Evolutionary conservation across 805 yeast species (phyloP).

Genomic region (Isabelozyma heimii): DNA sequence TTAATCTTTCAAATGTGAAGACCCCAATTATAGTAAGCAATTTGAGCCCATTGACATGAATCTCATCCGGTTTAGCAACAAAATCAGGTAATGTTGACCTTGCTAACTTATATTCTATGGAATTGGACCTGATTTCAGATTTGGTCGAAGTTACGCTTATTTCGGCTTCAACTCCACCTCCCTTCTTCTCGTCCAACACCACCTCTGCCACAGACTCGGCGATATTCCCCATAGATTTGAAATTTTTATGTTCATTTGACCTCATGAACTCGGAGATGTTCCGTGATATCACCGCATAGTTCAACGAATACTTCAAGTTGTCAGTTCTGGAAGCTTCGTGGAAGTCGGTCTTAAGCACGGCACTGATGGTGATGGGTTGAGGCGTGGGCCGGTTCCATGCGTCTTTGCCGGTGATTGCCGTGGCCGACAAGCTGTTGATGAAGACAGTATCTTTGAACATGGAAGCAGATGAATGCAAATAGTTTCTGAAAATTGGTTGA

Average conservation of each 20-base stretch:
- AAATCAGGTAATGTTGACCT: conserved; percentile 21
- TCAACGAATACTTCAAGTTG: conserved; percentile 77
- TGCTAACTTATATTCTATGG: conserved; percentile 39
- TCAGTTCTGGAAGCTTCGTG: conserved; percentile 74
- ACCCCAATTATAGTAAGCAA: conserved; percentile 86
- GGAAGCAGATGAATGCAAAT: not conserved
- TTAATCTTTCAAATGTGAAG: conserved; percentile 82
- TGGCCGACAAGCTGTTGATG: conserved; percentile 57
- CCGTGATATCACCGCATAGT: conserved; percentile 81
- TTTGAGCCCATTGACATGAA: conserved; percentile 49
- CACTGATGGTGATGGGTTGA: conserved; percentile 63
- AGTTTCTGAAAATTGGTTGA: not conserved
- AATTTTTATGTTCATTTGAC: conserved; percentile 35
- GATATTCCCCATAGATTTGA: conserved; percentile 41
- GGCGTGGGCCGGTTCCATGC: conserved; percentile 68
- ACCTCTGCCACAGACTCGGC: conserved; percentile 47
- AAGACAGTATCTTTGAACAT: conserved; percentile 36
- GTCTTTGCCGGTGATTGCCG: conserved; percentile 68
- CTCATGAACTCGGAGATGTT: conserved; percentile 55
- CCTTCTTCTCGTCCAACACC: conserved; percentile 41
- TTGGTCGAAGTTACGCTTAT: conserved; percentile 45
- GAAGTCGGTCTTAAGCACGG: conserved; percentile 65
- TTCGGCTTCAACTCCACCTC: conserved; percentile 46
- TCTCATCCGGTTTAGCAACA: conserved; percentile 14
- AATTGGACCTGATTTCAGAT: conserved; percentile 57